Evolutionary conservation across 2,329 filamentous ascomycete species (phyloP).

Genomic region (Zymoseptoria crescenta): DNA sequence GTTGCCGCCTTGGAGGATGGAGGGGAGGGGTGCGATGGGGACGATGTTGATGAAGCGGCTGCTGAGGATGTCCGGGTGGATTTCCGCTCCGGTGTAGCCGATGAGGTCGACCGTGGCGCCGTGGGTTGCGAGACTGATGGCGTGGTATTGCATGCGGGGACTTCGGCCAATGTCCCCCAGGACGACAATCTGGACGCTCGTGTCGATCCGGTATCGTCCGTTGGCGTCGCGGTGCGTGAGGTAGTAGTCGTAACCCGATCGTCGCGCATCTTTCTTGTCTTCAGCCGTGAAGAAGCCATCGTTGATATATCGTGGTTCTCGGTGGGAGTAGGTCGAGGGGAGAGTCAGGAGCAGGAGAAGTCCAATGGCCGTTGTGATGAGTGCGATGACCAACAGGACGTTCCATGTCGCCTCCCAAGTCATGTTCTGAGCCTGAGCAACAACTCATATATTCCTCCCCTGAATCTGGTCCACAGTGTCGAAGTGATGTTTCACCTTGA

Average conservation of each 20-base stretch:
- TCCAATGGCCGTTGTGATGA: slow-evolving; percentile 42
- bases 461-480: neutral
- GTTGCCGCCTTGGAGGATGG: slow-evolving; percentile 57
- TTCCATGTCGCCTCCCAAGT: slow-evolving; percentile 27
- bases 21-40: slow-evolving; percentile 60
- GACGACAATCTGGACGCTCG: slow-evolving; percentile 73
- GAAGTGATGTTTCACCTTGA: neutral
- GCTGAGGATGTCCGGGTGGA: slow-evolving; percentile 67
- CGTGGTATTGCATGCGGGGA: slow-evolving; percentile 98
- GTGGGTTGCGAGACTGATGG: slow-evolving; percentile 78
- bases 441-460: neutral
- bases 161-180: slow-evolving; percentile 92
- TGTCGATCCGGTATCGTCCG: slow-evolving; percentile 31
- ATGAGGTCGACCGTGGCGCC: slow-evolving; percentile 76
- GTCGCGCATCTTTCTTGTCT: slow-evolving; percentile 18
- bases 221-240: slow-evolving; percentile 16
- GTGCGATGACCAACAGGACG: slow-evolving; percentile 33
- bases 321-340: slow-evolving; percentile 45
- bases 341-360: slow-evolving; percentile 43
- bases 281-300: slow-evolving; percentile 24
- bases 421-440: neutral
- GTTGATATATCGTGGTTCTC: slow-evolving; percentile 21
- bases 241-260: slow-evolving; percentile 28
- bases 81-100: slow-evolving; percentile 78
- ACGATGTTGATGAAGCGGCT: slow-evolving; percentile 64